phyloP scores from a whole-genome alignment of 2,329 filamentous ascomycete species.

The Cryphonectria radicalis region DNA sequence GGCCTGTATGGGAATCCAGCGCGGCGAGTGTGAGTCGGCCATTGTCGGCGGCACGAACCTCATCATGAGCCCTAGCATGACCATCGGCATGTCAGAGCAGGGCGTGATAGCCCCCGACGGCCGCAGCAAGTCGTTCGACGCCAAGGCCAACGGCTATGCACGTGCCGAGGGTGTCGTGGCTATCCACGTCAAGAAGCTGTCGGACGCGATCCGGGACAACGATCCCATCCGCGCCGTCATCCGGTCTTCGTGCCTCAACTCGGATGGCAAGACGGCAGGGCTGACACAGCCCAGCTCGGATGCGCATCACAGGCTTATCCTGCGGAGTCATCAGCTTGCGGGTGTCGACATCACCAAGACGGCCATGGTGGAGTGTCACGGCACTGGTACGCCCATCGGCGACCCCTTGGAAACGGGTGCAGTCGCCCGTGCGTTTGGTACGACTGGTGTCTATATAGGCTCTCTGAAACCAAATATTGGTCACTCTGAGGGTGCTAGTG shows the following conservation, averaged over 20 bases:
- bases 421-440: constrained; percentile 38
- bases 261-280: constrained; percentile 48
- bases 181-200: constrained; percentile 51
- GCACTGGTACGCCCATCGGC: constrained; percentile 42
- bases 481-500: constrained; percentile 50
- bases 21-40: constrained; percentile 39
- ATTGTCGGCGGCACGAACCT: constrained; percentile 44
- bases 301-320: constrained; percentile 41
- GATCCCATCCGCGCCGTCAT: constrained; percentile 49
- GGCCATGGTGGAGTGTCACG: constrained; percentile 42
- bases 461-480: constrained; percentile 41
- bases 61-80: constrained; percentile 40
- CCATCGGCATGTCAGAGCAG: constrained; percentile 39
- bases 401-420: constrained; percentile 43
- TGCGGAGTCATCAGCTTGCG: constrained; percentile 37
- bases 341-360: constrained; percentile 36
- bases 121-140: constrained; percentile 45
- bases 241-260: constrained; percentile 42
- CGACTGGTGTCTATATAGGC: constrained; percentile 36
- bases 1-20: constrained; percentile 36
- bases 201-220: constrained; percentile 50
- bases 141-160: constrained; percentile 53
- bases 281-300: constrained; percentile 45
- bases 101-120: constrained; percentile 43
- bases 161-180: constrained; percentile 53